Evolutionary conservation across 148 eudicot species (phyloP), one percentile per base, ranked within the genome.

Genomic region (Chenopodium berlandieri): DNA sequence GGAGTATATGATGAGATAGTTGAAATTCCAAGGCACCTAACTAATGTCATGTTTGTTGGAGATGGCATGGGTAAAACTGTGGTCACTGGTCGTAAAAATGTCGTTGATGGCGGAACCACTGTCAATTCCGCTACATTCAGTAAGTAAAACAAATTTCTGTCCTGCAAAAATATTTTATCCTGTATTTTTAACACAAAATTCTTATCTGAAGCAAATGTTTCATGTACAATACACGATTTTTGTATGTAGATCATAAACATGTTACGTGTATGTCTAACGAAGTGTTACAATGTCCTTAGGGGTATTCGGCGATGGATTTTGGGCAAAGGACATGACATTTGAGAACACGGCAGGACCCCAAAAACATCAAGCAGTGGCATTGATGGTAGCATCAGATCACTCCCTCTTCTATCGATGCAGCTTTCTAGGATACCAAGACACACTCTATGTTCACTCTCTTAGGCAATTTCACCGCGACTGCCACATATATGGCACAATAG

Each of bases 401-500:
- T 83, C 97, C 0, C 71, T 91, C 58, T 89, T 91, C 88, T 92
- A 91, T 8, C 82, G 87, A 2, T 92, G 97, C 73, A 87, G 90
- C 75, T 75, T 92, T 75, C 85, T 71, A 62, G 97, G 92, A 4
- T 90, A 89, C 90, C 97, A 92, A 60, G 94, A 92, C 86, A 92
- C 94, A 0, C 88, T 92, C 19, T 86, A 72, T 48, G 88, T 75
- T 9, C 94, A 88, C 85, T 91, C 97, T 0, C 40, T 82, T 1
- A 56, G 97, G 34, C 97, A 92, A 86, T 92, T 92, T 64, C 91
- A 92, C 64, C 92, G 97, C 16, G 94, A 92, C 30, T 92, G 97
- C n/a, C 89, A 85, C 31, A 86, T 92, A 1, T 87, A 84, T 34
- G 96, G 96, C n/a, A 92, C 96, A 1, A 46, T 91, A 30, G 96